Evolutionary conservation across 225 moss, liverwort and hornwort species (phyloP).

Genomic region (Anthoceros angustus): DNA sequence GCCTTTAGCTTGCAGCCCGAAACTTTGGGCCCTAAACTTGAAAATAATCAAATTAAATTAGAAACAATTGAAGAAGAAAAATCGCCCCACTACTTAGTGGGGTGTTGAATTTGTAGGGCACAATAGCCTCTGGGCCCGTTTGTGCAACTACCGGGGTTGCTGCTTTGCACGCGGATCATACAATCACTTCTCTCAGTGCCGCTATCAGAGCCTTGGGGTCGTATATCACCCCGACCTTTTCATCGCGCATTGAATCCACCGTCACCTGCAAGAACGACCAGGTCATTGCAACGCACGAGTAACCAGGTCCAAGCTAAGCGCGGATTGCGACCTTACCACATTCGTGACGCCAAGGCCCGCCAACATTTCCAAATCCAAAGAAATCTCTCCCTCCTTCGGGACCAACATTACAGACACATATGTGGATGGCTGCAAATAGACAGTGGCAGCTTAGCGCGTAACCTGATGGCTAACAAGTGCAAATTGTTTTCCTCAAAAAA

Average conservation of each 20-base stretch:
- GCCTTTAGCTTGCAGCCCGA: too few relatives aligned
- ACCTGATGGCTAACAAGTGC: background rate
- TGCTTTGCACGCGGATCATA: too few relatives aligned
- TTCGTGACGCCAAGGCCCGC: constrained; percentile 45
- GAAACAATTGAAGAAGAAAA: too few relatives aligned
- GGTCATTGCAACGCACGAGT: background rate
- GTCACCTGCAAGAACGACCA: constrained; percentile 36
- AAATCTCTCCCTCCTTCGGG: constrained; percentile 62
- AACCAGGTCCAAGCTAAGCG: background rate
- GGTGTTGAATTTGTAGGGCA: too few relatives aligned
- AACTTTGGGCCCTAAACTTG: too few relatives aligned
- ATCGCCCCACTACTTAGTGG: too few relatives aligned
- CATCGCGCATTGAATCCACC: constrained; percentile 48
- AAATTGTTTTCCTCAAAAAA: background rate
- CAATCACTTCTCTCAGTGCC: constrained; percentile 42
- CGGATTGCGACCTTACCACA: constrained; percentile 29
- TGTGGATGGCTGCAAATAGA: constrained; percentile 40
- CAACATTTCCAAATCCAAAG: constrained; percentile 44
- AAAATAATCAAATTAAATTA: too few relatives aligned
- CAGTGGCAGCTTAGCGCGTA: background rate
- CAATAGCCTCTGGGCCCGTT: too few relatives aligned
- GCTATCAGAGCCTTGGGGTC: constrained; percentile 65
- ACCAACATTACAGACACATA: constrained; percentile 78
- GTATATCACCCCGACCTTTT: constrained; percentile 45
- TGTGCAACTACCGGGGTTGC: too few relatives aligned